Evolutionary conservation across 805 yeast species (phyloP), one percentile per base, ranked within the genome.

Genomic region (Metschnikowia lachancei): DNA sequence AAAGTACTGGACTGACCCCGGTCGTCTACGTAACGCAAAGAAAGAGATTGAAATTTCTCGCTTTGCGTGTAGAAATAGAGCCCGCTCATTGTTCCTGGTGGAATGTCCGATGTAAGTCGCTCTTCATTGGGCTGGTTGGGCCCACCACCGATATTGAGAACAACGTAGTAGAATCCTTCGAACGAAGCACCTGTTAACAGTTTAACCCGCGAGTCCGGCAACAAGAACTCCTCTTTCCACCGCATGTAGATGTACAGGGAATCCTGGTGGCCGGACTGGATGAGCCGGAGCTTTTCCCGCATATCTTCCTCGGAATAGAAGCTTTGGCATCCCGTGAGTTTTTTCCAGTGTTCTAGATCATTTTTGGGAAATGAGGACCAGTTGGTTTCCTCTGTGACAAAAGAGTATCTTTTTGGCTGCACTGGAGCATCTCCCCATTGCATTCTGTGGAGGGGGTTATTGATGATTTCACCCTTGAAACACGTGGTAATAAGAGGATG

Each of bases 131-230:
- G 46, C 12, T 19, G 35, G 19, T 38, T 37, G 19, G 41, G 22
- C 14, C 51, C 50, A 13, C 38, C 64, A 7, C 74, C 75, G 26
- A 88, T 91, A 64, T 87, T 87, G 57, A 90, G 82, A 36, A 89
- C 87, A 24, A 90, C 80, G 62, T 90, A 91, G 65, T 91, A 91
- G 62, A 90, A 90, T 0, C 98, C 98, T 36, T 90, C 96, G 64
- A 84, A 91, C 2, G 95, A 85, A 0, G 96, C 97, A 13, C 78
- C 92, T 53, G 69, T 71, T 47, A 78, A 78, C 54, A 75, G 80
- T 49, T 72, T 77, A n/a, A 83, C 68, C 46, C 69, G 66, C 26
- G 89, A 82, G 65, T 89, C 95, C 0, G 96, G 95, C 8, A 87
- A 82, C 50, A 91, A 67, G 59, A 89, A 89, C 58, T 82, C 80